Evolutionary conservation across 306 rosid species (phyloP), one percentile per base, ranked within the genome.

Genomic region (Carpinus viminea): DNA sequence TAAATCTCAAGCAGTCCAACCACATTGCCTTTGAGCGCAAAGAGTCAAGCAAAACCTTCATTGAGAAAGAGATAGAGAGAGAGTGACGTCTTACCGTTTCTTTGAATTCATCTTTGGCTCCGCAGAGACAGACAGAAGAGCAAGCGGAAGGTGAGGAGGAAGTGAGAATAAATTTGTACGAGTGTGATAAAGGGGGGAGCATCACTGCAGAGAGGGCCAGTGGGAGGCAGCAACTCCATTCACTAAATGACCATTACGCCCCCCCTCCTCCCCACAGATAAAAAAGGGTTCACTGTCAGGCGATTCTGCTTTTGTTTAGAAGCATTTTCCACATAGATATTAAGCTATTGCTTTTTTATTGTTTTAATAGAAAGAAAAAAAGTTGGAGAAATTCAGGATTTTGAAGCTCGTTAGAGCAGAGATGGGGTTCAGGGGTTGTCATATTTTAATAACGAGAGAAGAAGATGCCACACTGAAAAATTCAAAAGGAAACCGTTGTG

Each of bases 31-130:
- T 4, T 59, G 38, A 78, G 34, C 68, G 41, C 68, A 31, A 74
- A 51, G 52, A 17, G 77, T 66, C 73, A 53, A 51, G 73, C 28
- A 70, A 75, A 54, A 68, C 26, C 16, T 55, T 31, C 17, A 61
- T 38, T 5, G 70, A 24, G 77, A 53, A 68, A 24, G 74, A 18
- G 38, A 31, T 62, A 50, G 77, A 68, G 74, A 17, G 90, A 84
- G 84, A 41, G 64, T 60, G 85, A 83, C 78, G 59, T 70, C 43
- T 75, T 69, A 83, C 89, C 76, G 24, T 69, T 48, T 57, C 6
- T 66, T 53, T 53, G 78, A 12, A 13, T 68, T 70, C 15, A 47
- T 45, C 55, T 28, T 53, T 24, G 74, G 15, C 53, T 66, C 46
- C 0, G 85, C 82, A 59, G 73, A 72, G 66, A 68, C 82, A 59